These are phyloP conservation scores for Farysia itapuensis DNA, from an alignment of 1,284 basidiomycete species.

Conservation along the genomic window DNA sequence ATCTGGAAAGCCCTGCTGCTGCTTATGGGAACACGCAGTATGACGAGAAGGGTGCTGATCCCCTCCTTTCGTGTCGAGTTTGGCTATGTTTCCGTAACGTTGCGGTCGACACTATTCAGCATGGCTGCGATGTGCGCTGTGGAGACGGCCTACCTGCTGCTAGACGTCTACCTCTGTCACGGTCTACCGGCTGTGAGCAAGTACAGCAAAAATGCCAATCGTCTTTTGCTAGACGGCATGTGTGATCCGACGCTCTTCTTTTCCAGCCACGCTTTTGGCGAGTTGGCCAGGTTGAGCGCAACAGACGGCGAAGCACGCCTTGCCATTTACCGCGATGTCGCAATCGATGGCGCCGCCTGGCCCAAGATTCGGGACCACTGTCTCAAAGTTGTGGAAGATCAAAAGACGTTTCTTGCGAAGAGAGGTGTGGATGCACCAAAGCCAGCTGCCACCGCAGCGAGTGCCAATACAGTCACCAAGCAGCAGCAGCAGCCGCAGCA, in stretches of 20 bases:
- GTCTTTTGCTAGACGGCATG: slow-evolving; percentile 37
- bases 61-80: slow-evolving; percentile 45
- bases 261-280: slow-evolving; percentile 35
- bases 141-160: slow-evolving; percentile 34
- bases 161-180: slow-evolving; percentile 50
- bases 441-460: slow-evolving; percentile 1
- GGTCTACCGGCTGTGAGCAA: slow-evolving; percentile 24
- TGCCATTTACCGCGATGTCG: slow-evolving; percentile 37
- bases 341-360: slow-evolving; percentile 32
- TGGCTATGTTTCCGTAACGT: slow-evolving; percentile 7
- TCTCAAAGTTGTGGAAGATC: slow-evolving; percentile 13
- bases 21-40: slow-evolving; percentile 31
- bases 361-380: slow-evolving; percentile 27
- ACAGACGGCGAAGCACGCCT: slow-evolving; percentile 16
- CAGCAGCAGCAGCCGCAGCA: not conserved
- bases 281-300: slow-evolving; percentile 28
- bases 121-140: slow-evolving; percentile 19
- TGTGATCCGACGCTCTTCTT: slow-evolving; percentile 40
- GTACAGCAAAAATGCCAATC: slow-evolving; percentile 22
- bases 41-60: slow-evolving; percentile 30
- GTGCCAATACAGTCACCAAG: no score
- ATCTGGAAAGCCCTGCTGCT: slow-evolving; percentile 33
- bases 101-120: slow-evolving; percentile 16
- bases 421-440: not conserved
- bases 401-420: slow-evolving; percentile 22